A percentile compares a stretch with the other conserved stretches of the same genome.
Conservation (phyloP, 345 rosid genomes). For the Angophora floribunda region DNA sequence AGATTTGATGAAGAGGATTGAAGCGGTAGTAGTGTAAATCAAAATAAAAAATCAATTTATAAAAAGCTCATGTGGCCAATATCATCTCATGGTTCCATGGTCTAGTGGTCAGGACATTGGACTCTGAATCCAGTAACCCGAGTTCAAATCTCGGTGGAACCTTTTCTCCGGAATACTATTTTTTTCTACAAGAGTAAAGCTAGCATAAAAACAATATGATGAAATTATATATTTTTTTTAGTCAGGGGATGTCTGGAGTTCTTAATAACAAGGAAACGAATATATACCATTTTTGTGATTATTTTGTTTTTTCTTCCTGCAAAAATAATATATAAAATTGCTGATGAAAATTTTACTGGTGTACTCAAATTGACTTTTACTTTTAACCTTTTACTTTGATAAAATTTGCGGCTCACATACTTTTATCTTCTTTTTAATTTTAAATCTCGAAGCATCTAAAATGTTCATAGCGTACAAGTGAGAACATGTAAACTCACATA, state of each 20-base stretch:
- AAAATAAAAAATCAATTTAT: too few species aligned
- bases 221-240: background rate
- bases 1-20: background rate
- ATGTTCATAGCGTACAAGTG: background rate
- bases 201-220: background rate
- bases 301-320: background rate
- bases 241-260: background rate
- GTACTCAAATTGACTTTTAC: too few species aligned
- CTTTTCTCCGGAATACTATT: background rate
- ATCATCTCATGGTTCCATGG: conserved; percentile 17
- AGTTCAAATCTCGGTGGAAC: conserved; percentile 96
- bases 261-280: background rate
- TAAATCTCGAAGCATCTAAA: background rate
- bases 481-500: background rate
- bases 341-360: too few species aligned
- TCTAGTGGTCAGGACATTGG: conserved; percentile 92
- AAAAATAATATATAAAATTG: background rate
- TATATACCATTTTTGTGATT: background rate
- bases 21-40: background rate
- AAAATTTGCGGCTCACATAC: background rate
- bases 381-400: too few species aligned
- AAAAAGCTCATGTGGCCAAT: too few species aligned
- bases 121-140: conserved; percentile 97
- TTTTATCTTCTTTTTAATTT: background rate
- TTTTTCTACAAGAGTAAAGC: background rate